Percentiles rank a stretch among this genome's conserved stretches.
Conservation (phyloP, 257 asterid species). For the Echites panduratus region DNA sequence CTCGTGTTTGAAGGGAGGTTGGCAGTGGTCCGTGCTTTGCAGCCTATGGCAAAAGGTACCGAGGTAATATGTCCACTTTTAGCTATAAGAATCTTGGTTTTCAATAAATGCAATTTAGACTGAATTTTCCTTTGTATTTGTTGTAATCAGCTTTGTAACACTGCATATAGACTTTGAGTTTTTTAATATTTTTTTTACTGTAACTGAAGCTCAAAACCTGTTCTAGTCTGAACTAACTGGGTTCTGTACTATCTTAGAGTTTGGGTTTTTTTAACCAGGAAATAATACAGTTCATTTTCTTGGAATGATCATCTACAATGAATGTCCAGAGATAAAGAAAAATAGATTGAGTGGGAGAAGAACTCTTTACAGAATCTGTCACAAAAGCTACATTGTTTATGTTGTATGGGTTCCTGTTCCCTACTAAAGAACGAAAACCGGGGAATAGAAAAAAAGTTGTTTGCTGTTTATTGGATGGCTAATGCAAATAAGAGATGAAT, state of each 20-base stretch:
- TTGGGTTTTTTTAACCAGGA: neutral
- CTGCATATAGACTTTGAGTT: neutral
- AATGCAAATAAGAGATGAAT: neutral
- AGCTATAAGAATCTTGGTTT: neutral
- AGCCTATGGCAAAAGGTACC: constrained; percentile 65
- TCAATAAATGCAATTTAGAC: neutral
- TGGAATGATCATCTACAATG: neutral
- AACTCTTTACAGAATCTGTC: neutral
- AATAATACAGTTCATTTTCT: neutral
- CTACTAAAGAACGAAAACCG: neutral
- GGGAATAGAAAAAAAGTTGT: neutral
- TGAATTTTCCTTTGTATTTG: neutral
- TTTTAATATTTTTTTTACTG: neutral
- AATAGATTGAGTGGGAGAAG: neutral
- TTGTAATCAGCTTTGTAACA: neutral
- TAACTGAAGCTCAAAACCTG: neutral
- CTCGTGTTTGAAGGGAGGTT: constrained; percentile 72
- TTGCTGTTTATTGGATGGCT: neutral
- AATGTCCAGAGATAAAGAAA: neutral
- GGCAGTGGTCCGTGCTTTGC: constrained; percentile 76
- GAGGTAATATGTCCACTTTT: constrained; percentile 56
- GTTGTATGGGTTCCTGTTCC: neutral
- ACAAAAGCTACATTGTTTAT: neutral
- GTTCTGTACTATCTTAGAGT: neutral
- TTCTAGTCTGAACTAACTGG: neutral